Evolutionary conservation across 805 yeast species (phyloP).

Genomic region (Wickerhamomyces chaumierensis): DNA sequence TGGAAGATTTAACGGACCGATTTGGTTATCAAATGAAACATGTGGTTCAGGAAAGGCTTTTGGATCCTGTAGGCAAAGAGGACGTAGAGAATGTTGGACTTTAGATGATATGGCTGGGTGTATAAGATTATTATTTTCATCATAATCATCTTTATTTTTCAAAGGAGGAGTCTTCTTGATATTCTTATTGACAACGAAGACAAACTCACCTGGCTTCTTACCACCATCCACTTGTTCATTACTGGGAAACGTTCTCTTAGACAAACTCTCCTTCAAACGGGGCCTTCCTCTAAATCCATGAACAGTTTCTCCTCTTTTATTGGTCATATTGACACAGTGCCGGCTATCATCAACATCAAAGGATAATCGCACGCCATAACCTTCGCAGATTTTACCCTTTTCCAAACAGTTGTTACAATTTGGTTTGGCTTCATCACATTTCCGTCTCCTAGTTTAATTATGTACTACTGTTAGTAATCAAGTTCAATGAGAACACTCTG

Average conservation of each 20-base stretch:
- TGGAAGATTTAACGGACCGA: too few relatives aligned
- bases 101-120: too few relatives aligned
- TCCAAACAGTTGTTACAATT: slow-evolving; percentile 34
- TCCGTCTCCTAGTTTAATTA: slow-evolving; percentile 30
- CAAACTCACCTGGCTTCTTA: background rate
- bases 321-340: slow-evolving; percentile 15
- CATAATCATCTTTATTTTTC: too few relatives aligned
- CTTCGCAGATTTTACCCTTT: slow-evolving; percentile 35
- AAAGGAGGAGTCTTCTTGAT: too few relatives aligned
- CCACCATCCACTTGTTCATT: background rate
- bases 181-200: too few relatives aligned
- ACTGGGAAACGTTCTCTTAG: slow-evolving; percentile 10
- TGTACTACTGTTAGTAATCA: background rate
- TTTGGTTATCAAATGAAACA: too few relatives aligned
- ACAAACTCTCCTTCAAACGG: slow-evolving; percentile 23
- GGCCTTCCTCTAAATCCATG: slow-evolving; percentile 36
- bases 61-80: too few relatives aligned
- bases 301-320: slow-evolving; percentile 24
- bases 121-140: too few relatives aligned
- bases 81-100: too few relatives aligned
- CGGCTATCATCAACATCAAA: slow-evolving; percentile 41
- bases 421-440: slow-evolving; percentile 48
- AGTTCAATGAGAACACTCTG: too few relatives aligned
- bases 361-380: slow-evolving; percentile 35
- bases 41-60: too few relatives aligned